A percentile compares a stretch with the other conserved stretches of the same genome.
phyloP scores from a whole-genome alignment of 768 basidiomycete species.

The Zangia roseola region DNA sequence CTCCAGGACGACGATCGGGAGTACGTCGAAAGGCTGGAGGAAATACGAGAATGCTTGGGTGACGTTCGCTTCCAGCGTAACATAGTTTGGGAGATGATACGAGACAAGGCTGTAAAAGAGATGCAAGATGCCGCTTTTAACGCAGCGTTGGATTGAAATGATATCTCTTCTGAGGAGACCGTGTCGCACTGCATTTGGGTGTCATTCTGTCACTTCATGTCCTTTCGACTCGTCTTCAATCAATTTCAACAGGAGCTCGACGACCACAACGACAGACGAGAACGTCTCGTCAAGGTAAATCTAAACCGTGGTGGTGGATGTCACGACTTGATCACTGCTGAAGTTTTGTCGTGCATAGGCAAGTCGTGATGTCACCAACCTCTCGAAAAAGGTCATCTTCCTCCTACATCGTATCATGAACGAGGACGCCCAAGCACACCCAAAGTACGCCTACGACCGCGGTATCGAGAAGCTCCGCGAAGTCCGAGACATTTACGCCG shows the following conservation, averaged over 20 bases:
- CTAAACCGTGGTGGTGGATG: neutral
- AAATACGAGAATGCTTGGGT: constrained; percentile 80
- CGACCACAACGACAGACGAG: constrained; percentile 81
- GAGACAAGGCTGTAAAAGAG: constrained; percentile 72
- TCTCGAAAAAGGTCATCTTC: constrained; percentile 94
- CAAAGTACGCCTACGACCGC: constrained; percentile 46
- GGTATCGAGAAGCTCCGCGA: constrained; percentile 64
- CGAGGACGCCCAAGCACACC: constrained; percentile 36
- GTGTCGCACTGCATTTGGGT: neutral
- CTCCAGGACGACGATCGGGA: constrained; percentile 85
- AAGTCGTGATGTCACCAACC: constrained; percentile 84
- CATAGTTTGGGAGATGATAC: constrained; percentile 73
- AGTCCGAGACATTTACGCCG: constrained; percentile 62
- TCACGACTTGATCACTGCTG: constrained; percentile 3
- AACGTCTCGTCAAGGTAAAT: constrained; percentile 83
- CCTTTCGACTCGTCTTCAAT: constrained; percentile 43
- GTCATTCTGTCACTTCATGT: constrained; percentile 6
- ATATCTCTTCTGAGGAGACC: too few species aligned
- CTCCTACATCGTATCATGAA: constrained; percentile 75
- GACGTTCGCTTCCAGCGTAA: constrained; percentile 70
- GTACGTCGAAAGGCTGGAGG: constrained; percentile 80
- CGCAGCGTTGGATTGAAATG: constrained; percentile 26
- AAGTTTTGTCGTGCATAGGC: constrained; percentile 41
- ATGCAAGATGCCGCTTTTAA: constrained; percentile 61
- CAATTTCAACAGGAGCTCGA: constrained; percentile 73